Conservation (phyloP, 768 basidiomycete genomes). For the Tricholoma sp. region DNA sequence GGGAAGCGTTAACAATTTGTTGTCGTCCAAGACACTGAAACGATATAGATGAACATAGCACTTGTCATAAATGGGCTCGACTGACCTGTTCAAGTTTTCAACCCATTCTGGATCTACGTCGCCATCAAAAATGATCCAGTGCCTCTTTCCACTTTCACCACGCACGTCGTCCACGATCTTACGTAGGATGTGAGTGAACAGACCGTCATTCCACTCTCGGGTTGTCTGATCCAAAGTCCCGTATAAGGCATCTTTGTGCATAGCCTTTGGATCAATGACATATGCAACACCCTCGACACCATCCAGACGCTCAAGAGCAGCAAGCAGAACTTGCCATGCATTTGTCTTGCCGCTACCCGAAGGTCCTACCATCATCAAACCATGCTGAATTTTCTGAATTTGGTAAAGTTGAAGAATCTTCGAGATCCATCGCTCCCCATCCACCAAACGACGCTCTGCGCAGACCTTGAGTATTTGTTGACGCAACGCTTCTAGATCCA, state of each 20-base stretch:
- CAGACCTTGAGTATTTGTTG: constrained; percentile 86
- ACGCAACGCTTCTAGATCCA: constrained; percentile 82
- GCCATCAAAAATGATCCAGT: constrained; percentile 99
- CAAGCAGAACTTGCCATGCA: constrained; percentile 92
- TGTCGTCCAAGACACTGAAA: constrained; percentile 94
- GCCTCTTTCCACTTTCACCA: constrained; percentile 92
- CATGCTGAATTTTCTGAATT: constrained; percentile 99
- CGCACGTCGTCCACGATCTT: constrained; percentile 99
- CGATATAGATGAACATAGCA: constrained; percentile 6
- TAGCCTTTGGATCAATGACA: constrained; percentile 98
- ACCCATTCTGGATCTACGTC: constrained; percentile 99
- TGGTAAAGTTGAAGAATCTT: constrained; percentile 98
- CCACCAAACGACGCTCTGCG: constrained; percentile 75
- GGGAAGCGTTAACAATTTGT: constrained; percentile 93
- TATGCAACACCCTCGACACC: constrained; percentile 91
- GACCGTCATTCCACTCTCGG: constrained; percentile 97
- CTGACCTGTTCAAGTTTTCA: constrained; percentile 95
- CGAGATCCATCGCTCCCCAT: constrained; percentile 85
- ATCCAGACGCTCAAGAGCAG: constrained; percentile 86
- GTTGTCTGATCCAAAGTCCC: constrained; percentile 96
- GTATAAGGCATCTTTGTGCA: constrained; percentile 97
- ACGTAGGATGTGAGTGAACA: constrained; percentile 95
- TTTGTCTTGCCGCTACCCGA: constrained; percentile 97
- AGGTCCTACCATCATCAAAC: constrained; percentile 99
- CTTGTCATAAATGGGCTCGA: neutral